Conservation (phyloP, 2,329 filamentous ascomycete species). For the Fusarium ramigenum region DNA sequence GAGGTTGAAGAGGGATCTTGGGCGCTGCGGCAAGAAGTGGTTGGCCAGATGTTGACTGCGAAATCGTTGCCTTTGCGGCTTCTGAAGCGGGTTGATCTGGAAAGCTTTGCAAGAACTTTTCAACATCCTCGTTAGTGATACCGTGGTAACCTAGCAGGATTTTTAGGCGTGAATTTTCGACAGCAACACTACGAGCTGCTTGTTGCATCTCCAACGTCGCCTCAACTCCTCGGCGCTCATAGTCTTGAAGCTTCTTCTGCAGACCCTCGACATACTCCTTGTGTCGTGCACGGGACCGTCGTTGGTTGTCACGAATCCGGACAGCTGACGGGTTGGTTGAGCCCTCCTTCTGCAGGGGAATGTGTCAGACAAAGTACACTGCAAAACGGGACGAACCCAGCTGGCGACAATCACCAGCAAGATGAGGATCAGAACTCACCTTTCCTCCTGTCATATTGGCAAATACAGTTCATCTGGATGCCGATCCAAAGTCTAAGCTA, state of each 20-base stretch:
- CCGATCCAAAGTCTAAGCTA: constrained; percentile 37
- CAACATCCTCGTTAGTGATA: constrained; percentile 51
- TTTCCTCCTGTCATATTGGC: constrained; percentile 43
- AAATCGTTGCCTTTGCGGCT: constrained; percentile 40
- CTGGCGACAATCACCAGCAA: constrained; percentile 12
- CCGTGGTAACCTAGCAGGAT: constrained; percentile 54
- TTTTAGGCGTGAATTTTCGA: constrained; percentile 58
- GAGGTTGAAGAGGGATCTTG: constrained; percentile 35
- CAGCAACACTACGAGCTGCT: constrained; percentile 59
- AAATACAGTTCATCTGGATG: constrained; percentile 35
- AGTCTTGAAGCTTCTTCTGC: constrained; percentile 56
- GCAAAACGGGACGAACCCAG: constrained; percentile 2
- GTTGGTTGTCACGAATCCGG: constrained; percentile 62
- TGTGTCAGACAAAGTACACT: constrained; percentile 32
- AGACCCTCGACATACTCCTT: constrained; percentile 61
- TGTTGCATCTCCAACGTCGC: constrained; percentile 64
- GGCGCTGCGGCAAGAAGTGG: constrained; percentile 7
- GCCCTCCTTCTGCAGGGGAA: constrained; percentile 39
- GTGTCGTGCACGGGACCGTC: constrained; percentile 60
- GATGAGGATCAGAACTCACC: constrained; percentile 36
- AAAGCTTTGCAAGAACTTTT: constrained; percentile 52
- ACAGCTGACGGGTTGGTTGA: constrained; percentile 47
- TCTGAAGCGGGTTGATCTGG: constrained; percentile 46
- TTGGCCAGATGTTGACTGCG: constrained; percentile 21
- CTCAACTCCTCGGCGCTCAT: constrained; percentile 58